Base-by-base conservation (phyloP, 2,329 filamentous ascomycete species). In the Talaromyces sp. region DNA sequence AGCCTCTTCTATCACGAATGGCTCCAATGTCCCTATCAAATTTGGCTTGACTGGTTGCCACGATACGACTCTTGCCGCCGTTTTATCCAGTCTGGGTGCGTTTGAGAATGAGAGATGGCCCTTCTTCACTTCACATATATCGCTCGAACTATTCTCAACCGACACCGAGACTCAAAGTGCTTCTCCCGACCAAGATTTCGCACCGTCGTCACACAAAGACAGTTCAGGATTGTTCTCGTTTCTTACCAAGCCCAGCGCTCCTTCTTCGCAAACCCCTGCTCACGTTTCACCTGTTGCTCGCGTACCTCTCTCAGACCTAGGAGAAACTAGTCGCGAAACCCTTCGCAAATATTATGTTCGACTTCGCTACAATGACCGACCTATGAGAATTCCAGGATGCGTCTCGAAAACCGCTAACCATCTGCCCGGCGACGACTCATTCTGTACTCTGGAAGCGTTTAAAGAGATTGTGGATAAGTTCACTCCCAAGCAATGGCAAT, bases 401-500 rank as follows among this genome's bases (percentile, higher is more conserved):
- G 76, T 76, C 12, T 86, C 84, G 67, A 77, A 83, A 9, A 76
- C 82, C 0, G 91, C 92, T 6, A 96, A 93, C 65, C 95, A 99
- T 76, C 82, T 96, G 2, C 85, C 91, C 0, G 92, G 92, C 0
- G 90, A 98, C 69, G 88, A 92, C 68, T 90, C 86, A 28, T 93
- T 98, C 71, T 99, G 95, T 77, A 98, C 93, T 0, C 77, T 99
- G 70, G 86, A 89, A 62, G 92, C 93, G 0, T 99, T 99, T 82
- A 98, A 98, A 77, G 81, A 86, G 58, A 91, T 97, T 61, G 92
- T 95, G 2, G 93, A 98, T 77, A 92, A 91, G 70, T 96, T 90
- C 72, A 95, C 91, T 1, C 95, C 95, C 0, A 80, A 80, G 63
- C 84, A 92, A 73, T 98, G 93, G 93, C 85, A 84, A 70, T 72